phyloP scores from a whole-genome alignment of 305 asterid genomes.

The Galium porrigens region DNA sequence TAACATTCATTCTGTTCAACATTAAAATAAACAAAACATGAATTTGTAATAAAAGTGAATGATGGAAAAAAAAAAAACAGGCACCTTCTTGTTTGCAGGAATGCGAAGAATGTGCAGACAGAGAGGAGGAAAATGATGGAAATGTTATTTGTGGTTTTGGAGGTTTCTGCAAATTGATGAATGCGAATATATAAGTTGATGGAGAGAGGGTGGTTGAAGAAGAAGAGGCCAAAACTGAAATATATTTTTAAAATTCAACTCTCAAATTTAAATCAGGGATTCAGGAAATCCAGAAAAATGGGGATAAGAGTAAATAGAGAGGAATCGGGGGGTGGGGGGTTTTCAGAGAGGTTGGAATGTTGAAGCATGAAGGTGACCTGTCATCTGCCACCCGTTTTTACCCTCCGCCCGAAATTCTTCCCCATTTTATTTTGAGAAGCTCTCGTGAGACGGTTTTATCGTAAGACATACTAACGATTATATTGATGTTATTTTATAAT shows the following conservation, averaged over 20 bases:
- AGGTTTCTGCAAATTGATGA: conserved; percentile 2
- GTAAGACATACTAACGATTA: no score
- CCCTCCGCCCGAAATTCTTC: conserved; percentile 26
- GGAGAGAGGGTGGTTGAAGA: conserved; percentile 30
- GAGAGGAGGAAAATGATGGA: background rate
- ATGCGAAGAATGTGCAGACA: background rate
- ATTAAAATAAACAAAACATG: background rate
- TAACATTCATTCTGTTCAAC: background rate
- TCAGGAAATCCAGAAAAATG: conserved; percentile 10
- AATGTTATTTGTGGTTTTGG: background rate
- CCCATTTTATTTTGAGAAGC: background rate
- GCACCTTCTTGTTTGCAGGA: background rate
- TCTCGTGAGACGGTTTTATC: no score
- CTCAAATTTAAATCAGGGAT: background rate
- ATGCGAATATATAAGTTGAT: conserved; percentile 18
- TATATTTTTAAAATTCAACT: background rate
- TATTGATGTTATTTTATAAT: no score
- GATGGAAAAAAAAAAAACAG: background rate
- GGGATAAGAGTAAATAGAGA: background rate
- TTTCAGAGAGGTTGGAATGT: conserved; percentile 42
- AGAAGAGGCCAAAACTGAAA: conserved; percentile 24
- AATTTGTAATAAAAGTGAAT: background rate
- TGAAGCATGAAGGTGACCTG: conserved; percentile 53
- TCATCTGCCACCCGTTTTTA: conserved; percentile 33
- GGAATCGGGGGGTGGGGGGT: conserved; percentile 29